Conservation (phyloP, 108 stramenopile species). For the Licmophora abbreviata region DNA sequence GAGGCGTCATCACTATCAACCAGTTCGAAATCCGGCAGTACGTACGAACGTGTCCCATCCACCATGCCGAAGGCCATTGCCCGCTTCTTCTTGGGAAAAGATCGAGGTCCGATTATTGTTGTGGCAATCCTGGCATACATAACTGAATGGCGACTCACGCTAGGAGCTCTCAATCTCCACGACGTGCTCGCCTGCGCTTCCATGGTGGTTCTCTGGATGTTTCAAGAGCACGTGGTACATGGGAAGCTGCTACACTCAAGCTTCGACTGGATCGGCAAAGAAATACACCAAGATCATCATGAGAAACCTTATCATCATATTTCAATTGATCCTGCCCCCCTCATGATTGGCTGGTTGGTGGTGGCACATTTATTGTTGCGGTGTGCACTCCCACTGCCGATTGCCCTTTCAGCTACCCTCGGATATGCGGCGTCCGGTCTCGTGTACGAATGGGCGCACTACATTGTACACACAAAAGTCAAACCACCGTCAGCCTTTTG, state of each 20-base stretch:
- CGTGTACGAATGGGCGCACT: conserved; percentile 65
- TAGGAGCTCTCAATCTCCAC: background rate
- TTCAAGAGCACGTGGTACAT: conserved; percentile 60
- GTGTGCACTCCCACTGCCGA: conserved; percentile 29
- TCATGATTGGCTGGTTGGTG: conserved; percentile 49
- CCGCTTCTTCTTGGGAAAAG: conserved; percentile 4
- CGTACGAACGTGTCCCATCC: background rate
- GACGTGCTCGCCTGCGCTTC: conserved; percentile 14
- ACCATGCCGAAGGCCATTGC: background rate
- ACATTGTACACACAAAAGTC: conserved; percentile 62
- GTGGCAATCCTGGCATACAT: background rate
- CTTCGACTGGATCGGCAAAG: conserved; percentile 52
- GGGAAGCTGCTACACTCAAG: conserved; percentile 40
- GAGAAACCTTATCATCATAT: conserved; percentile 52
- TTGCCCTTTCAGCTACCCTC: conserved; percentile 39
- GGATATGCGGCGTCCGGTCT: conserved; percentile 53
- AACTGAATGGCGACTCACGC: background rate
- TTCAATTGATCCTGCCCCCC: conserved; percentile 45
- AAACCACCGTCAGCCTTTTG: conserved; percentile 16
- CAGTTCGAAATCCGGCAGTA: no score
- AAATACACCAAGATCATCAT: conserved; percentile 52
- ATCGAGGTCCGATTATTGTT: background rate
- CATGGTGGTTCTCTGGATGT: conserved; percentile 44
- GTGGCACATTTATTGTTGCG: conserved; percentile 29
- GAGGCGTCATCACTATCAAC: no score